phyloP scores from a whole-genome alignment of 2,329 filamentous ascomycete species.

The Fusarium globosum region DNA sequence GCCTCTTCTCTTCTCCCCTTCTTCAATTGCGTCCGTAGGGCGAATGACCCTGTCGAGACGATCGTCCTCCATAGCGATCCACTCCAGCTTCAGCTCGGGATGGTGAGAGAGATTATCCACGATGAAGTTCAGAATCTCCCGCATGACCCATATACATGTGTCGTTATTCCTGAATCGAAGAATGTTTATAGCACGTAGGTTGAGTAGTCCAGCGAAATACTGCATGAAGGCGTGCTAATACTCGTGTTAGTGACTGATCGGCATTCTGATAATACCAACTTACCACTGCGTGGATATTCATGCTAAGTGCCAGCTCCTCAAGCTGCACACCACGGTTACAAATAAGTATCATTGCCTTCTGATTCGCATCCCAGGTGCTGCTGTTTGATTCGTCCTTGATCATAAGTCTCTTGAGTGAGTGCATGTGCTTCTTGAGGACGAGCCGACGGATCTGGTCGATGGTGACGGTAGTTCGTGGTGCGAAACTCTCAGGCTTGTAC shows the following conservation, averaged over 20 bases:
- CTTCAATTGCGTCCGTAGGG: conserved; percentile 48
- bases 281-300: conserved; percentile 66
- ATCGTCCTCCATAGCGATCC: conserved; percentile 65
- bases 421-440: conserved; percentile 68
- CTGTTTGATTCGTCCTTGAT: conserved; percentile 66
- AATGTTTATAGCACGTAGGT: conserved; percentile 66
- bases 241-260: conserved; percentile 14
- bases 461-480: conserved; percentile 59
- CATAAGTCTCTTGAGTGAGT: conserved; percentile 65
- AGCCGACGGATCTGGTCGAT: conserved; percentile 69
- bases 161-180: conserved; percentile 66
- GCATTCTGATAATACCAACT: conserved; percentile 43
- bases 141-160: conserved; percentile 66
- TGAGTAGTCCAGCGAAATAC: conserved; percentile 58
- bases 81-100: conserved; percentile 67
- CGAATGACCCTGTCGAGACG: conserved; percentile 62
- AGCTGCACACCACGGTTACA: conserved; percentile 61
- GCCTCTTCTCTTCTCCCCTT: conserved; percentile 44
- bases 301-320: conserved; percentile 66
- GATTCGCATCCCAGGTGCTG: conserved; percentile 67
- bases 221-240: conserved; percentile 68
- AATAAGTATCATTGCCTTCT: conserved; percentile 65
- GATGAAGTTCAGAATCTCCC: conserved; percentile 68
- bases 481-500: conserved; percentile 64
- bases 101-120: conserved; percentile 68